Base-by-base conservation (phyloP, 768 basidiomycete species). In the Kwoniella europaea region DNA sequence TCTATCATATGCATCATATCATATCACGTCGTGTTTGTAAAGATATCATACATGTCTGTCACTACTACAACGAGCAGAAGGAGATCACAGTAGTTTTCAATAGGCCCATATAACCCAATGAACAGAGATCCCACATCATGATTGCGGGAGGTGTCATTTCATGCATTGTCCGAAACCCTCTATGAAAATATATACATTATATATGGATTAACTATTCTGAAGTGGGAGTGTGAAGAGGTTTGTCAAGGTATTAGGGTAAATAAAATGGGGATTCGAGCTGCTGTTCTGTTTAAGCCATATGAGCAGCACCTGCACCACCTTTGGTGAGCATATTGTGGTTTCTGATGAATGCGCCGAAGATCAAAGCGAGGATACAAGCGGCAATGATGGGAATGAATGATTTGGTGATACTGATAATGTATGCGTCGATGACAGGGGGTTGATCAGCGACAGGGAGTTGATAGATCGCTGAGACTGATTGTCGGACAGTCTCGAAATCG, bases 331-430 rank as follows among this genome's bases (percentile, higher is more conserved):
- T 71, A 58, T 79, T 79, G 53, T 79, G 71, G 54, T 79, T 79
- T 68, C 73, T 71, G 58, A 82, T 72, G 62, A 76, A 75, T 9
- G 63, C 54, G 22, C 72, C 72, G 35, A 60, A 65, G 10, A 76
- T 46, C 24, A 76, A 60, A 2, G 82, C 78, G 1, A 76, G 50
- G 3, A 68, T 53, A 16, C 76, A 46, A n/a, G 75, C 76, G 2
- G 74, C 75, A 53, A 81, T 76, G 52, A 78, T 71, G 24, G 80
- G 77, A 43, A 79, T 74, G 52, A 80, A 79, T 10, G 66, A 69
- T 41, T 73, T 68, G 29, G 75, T 75, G 68, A 82, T 77, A 42
- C 75, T 74, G 54, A 71, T 73, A 61, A 79, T 73, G 65, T 81
- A 81, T 9, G 80, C 77, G 3, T 80, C 75, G 60, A 81, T 80